These are phyloP conservation scores for Biscogniauxia sp. DNA, from an alignment of 2,329 filamentous ascomycete species.

Conservation along the genomic window DNA sequence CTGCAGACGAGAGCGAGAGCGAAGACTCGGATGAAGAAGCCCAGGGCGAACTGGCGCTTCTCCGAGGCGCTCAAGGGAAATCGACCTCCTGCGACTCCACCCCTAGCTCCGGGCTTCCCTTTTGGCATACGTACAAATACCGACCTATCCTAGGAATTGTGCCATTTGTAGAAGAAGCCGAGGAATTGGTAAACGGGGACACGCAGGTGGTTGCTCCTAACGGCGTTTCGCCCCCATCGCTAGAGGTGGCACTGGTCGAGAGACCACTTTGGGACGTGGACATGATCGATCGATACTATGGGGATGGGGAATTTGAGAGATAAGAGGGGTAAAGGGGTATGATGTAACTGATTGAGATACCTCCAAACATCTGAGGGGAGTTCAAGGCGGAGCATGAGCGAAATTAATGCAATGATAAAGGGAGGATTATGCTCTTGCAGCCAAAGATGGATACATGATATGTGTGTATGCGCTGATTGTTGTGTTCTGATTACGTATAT, in stretches of 20 bases:
- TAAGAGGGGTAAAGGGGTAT: conserved; percentile 7
- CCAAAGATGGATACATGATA: too few relatives aligned
- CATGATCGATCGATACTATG: conserved; percentile 68
- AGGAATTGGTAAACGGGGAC: conserved; percentile 26
- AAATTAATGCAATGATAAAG: too few relatives aligned
- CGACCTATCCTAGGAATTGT: conserved; percentile 81
- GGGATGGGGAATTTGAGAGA: conserved; percentile 52
- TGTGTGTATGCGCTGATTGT: too few relatives aligned
- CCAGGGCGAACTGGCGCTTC: conserved; percentile 31
- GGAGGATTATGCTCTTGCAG: too few relatives aligned
- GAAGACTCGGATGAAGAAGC: conserved; percentile 36
- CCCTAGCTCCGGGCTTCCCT: conserved; percentile 29
- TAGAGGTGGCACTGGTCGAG: conserved; percentile 88
- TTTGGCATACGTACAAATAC: conserved; percentile 91
- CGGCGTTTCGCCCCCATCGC: conserved; percentile 30
- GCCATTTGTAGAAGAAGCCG: conserved; percentile 37
- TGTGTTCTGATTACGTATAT: too few relatives aligned
- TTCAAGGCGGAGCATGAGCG: too few relatives aligned
- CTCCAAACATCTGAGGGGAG: too few relatives aligned
- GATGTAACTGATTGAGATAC: too few relatives aligned
- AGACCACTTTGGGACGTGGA: conserved; percentile 81
- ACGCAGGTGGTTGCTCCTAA: conserved; percentile 7
- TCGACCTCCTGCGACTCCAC: conserved; percentile 22
- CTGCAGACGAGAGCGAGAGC: conserved; percentile 30
- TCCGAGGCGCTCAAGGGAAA: conserved; percentile 29